A percentile compares a stretch with the other conserved stretches of the same genome.
Conservation (phyloP, 2,329 filamentous ascomycete genomes). For the Tolypocladium pustulatum region DNA sequence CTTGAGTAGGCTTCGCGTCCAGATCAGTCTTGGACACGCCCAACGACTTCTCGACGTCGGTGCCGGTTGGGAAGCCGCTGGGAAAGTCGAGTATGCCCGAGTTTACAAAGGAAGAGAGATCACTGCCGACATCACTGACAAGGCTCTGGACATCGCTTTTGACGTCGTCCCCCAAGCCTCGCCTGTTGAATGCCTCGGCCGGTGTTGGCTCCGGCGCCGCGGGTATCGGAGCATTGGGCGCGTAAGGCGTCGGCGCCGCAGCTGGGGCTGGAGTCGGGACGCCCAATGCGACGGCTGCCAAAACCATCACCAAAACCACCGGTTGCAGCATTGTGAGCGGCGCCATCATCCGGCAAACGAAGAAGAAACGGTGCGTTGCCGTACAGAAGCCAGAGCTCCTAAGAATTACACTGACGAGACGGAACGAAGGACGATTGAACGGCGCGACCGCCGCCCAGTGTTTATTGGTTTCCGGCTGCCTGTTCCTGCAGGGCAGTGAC, state of each 20-base stretch:
- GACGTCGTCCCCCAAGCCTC: conserved; percentile 27
- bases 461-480: not conserved
- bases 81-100: conserved; percentile 60
- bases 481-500: conserved; percentile 1
- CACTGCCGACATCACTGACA: conserved; percentile 39
- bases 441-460: not conserved
- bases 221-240: conserved; percentile 1
- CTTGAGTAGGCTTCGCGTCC: conserved; percentile 54
- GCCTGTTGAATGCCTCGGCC: conserved; percentile 12
- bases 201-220: conserved; percentile 14
- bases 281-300: not conserved
- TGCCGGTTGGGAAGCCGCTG: conserved; percentile 53
- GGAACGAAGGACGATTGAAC: not conserved
- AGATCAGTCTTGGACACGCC: conserved; percentile 49
- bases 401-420: not conserved
- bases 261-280: not conserved
- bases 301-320: not conserved
- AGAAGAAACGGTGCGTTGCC: not conserved
- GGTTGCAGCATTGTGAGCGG: not conserved
- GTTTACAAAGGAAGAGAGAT: conserved; percentile 48
- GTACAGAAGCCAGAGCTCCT: not conserved
- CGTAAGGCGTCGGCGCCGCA: not conserved
- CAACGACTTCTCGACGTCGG: conserved; percentile 48
- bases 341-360: not conserved
- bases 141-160: conserved; percentile 40